Percentiles rank a stretch among this genome's conserved stretches.
phyloP scores from a whole-genome alignment of 78 protist species.

The Dictyostelium firmibasis region DNA sequence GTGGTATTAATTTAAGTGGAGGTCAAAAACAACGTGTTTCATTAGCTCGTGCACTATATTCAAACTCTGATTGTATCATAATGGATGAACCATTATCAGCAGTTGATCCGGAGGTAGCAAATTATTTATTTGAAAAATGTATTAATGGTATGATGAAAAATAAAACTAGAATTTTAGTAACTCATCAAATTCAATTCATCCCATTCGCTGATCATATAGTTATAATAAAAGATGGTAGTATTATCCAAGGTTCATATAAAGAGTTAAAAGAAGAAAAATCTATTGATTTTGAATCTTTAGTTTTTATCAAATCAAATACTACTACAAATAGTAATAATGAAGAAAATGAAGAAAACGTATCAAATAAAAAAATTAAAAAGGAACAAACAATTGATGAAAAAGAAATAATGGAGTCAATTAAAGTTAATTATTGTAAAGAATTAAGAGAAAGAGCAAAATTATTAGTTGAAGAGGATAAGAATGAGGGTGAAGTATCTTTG shows the following conservation, averaged over 20 bases:
- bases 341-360: background rate
- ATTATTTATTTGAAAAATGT: slow-evolving; percentile 70
- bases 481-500: background rate
- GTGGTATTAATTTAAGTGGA: slow-evolving; percentile 96
- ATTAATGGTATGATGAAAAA: slow-evolving; percentile 56
- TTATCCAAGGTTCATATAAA: slow-evolving; percentile 72
- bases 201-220: slow-evolving; percentile 85
- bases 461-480: slow-evolving; percentile 23
- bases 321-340: background rate
- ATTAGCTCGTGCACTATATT: slow-evolving; percentile 87
- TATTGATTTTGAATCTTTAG: slow-evolving; percentile 68
- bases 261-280: slow-evolving; percentile 55
- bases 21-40: slow-evolving; percentile 99
- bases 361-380: too few relatives aligned
- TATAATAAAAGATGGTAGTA: slow-evolving; percentile 30
- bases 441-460: slow-evolving; percentile 2
- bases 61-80: slow-evolving; percentile 82
- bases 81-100: slow-evolving; percentile 96
- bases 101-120: slow-evolving; percentile 92
- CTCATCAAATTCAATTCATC: slow-evolving; percentile 86
- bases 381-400: too few relatives aligned
- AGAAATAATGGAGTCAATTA: background rate
- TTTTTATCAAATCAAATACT: too few relatives aligned
- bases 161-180: slow-evolving; percentile 86
- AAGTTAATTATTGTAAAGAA: background rate